phyloP scores from a whole-genome alignment of 306 rosid species.

The Cucumis cinereus region DNA sequence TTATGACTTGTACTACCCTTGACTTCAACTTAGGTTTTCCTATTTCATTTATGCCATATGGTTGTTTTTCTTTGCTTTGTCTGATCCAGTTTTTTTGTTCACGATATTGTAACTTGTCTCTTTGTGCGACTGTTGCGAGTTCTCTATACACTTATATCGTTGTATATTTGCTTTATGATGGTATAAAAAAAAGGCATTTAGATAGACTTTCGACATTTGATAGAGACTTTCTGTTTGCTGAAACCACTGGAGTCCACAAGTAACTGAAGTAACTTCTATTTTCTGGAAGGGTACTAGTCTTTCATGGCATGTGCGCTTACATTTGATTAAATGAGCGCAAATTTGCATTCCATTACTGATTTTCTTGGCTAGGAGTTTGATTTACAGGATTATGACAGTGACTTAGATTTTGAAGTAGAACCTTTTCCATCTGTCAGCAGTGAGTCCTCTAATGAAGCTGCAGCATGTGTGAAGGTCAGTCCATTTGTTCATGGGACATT shows the following conservation, averaged over 20 bases:
- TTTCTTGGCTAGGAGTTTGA: conserved; percentile 1
- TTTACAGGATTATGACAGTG: conserved; percentile 86
- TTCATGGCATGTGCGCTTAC: background rate
- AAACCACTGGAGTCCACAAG: background rate
- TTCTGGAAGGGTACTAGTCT: background rate
- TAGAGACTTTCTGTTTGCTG: background rate
- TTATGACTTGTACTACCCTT: background rate
- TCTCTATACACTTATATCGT: too few species aligned
- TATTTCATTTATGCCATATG: background rate
- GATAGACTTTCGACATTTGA: background rate
- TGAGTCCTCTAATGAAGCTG: conserved; percentile 56
- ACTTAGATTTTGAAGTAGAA: conserved; percentile 64
- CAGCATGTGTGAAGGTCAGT: conserved; percentile 77
- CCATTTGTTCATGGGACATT: background rate
- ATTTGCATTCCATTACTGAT: background rate
- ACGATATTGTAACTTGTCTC: background rate
- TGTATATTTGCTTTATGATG: too few species aligned
- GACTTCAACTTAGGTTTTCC: background rate
- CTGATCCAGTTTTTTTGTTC: background rate
- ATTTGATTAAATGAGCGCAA: background rate
- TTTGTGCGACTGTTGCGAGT: background rate
- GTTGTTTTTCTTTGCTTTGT: background rate
- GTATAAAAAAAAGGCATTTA: too few species aligned
- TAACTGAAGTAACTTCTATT: background rate
- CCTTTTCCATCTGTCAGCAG: conserved; percentile 33